Conservation (phyloP, 2,329 filamentous ascomycete genomes). For the Volutella citrinella region DNA sequence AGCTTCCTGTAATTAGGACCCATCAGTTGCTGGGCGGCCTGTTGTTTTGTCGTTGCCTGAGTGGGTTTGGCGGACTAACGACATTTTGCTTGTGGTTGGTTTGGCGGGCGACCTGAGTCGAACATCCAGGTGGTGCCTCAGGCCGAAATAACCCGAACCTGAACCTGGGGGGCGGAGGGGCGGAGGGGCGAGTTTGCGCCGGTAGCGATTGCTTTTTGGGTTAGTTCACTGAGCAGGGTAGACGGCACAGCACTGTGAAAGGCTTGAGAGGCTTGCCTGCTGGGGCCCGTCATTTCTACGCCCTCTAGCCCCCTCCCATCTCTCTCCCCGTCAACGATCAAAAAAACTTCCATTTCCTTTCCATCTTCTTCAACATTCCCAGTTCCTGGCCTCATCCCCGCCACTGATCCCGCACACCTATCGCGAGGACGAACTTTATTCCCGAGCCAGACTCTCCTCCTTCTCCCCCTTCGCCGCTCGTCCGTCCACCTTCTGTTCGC, state of each 20-base stretch:
- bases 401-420: slow-evolving; percentile 11
- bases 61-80: too few species aligned
- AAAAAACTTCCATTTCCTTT: slow-evolving; percentile 21
- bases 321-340: slow-evolving; percentile 24
- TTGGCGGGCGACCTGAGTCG: too few species aligned
- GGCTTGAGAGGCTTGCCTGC: too few species aligned
- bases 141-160: slow-evolving; percentile 19
- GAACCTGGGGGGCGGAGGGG: too few species aligned
- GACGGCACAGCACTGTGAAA: too few species aligned
- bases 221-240: slow-evolving; percentile 5
- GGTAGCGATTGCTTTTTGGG: slow-evolving; percentile 20
- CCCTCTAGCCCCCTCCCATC: slow-evolving; percentile 20
- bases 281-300: slow-evolving; percentile 21
- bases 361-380: slow-evolving; percentile 14
- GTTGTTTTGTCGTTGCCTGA: too few species aligned
- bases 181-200: slow-evolving; percentile 14
- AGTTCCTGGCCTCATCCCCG: slow-evolving; percentile 11
- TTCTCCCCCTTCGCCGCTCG: slow-evolving; percentile 6
- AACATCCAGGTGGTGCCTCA: slow-evolving; percentile 19
- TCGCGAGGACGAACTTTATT: slow-evolving; percentile 11
- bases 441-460: slow-evolving; percentile 7
- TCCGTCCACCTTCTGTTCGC: slow-evolving; percentile 19
- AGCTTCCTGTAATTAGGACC: too few species aligned
- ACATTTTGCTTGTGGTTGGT: too few species aligned
- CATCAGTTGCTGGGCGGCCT: too few species aligned